Evolutionary conservation across 2,329 filamentous ascomycete species (phyloP).

Genomic region (Tolypocladium album): DNA sequence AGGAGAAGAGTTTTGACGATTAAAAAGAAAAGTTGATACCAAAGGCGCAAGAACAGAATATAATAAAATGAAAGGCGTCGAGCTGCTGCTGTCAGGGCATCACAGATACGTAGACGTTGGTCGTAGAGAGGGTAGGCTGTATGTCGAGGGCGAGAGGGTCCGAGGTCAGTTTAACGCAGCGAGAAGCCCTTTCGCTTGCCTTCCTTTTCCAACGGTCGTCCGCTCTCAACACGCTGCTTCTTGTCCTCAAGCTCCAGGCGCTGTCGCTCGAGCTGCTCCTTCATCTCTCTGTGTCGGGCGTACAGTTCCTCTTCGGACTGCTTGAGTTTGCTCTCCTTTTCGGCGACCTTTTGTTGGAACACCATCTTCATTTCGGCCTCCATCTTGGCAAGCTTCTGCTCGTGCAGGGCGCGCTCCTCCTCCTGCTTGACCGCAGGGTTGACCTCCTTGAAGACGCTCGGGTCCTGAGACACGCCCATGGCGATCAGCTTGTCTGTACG

Average conservation of each 20-base stretch:
- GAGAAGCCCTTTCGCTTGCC: conserved; percentile 99
- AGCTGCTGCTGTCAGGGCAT: conserved; percentile 49
- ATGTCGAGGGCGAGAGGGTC: conserved; percentile 9
- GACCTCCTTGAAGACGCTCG: conserved; percentile 99
- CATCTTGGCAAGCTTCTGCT: conserved; percentile 99
- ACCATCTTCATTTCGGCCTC: conserved; percentile 99
- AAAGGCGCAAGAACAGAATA: conserved; percentile 25
- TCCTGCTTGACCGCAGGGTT: conserved; percentile 99
- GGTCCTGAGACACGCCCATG: conserved; percentile 98
- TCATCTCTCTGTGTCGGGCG: conserved; percentile 98
- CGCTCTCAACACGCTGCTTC: conserved; percentile 91
- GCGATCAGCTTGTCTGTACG: conserved; percentile 96
- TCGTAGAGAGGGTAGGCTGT: conserved; percentile 28
- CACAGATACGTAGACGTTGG: conserved; percentile 47
- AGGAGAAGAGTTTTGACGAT: conserved; percentile 24
- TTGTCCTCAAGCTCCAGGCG: conserved; percentile 94
- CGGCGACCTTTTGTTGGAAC: conserved; percentile 99
- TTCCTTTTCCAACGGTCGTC: conserved; percentile 93
- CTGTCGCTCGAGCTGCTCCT: conserved; percentile 96
- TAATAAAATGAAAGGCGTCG: conserved; percentile 41
- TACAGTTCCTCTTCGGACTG: conserved; percentile 99
- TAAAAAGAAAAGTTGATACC: conserved; percentile 21
- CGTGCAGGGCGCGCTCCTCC: conserved; percentile 93
- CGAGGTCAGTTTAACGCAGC: conserved; percentile 62
- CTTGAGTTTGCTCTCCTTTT: conserved; percentile 99